Base-by-base conservation (phyloP, 306 rosid species). In the Malus orientalis region DNA sequence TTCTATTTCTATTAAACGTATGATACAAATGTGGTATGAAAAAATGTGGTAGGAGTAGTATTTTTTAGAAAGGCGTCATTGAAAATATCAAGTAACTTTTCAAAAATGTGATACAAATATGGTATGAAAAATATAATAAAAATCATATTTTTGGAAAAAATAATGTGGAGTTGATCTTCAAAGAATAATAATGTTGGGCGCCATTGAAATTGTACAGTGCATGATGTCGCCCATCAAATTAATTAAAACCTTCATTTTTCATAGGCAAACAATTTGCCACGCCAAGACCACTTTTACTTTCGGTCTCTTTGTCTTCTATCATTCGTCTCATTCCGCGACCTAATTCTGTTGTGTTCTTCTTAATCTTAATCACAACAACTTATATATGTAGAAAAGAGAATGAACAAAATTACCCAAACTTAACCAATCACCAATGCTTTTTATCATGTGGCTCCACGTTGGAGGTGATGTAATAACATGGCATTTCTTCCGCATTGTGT, bases 231-330 rank as follows among this genome's bases (percentile, higher is more conserved):
- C 42, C 64, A 53, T 70, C 36, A 36, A 49, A 55, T 10, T 11
- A 49, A 55, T 10, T 23, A 22, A 60, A 36, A 57, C 38, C 66
- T 84, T 80, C 81, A 72, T 2, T 40, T 75, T 74, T 77, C 72
- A 65, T 79, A 78, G 75, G 64, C 78, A 73, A 62, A 69, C 77
- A 80, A 83, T n/a, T 70, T 71, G 80, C 81, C 75, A 80, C 78
- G 78, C 33, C 49, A 74, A 15, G 29, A 47, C 1, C 33, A 12
- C 47, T 30, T 70, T 70, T 1, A 53, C 49, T n/a, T 70, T 55
- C 61, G 13, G 75, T 53, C 55, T 67, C 20, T 9, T 65, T 25
- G 77, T 74, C 33, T 58, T 71, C 55, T 77, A 6, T 76, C 6
- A 42, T 64, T 60, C 25, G 38, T 63, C 76, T 67, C 57, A 59